A percentile compares a stretch with the other conserved stretches of the same genome.
phyloP scores from a whole-genome alignment of 495 filamentous ascomycete genomes.

The Aspergillus ostianus region DNA sequence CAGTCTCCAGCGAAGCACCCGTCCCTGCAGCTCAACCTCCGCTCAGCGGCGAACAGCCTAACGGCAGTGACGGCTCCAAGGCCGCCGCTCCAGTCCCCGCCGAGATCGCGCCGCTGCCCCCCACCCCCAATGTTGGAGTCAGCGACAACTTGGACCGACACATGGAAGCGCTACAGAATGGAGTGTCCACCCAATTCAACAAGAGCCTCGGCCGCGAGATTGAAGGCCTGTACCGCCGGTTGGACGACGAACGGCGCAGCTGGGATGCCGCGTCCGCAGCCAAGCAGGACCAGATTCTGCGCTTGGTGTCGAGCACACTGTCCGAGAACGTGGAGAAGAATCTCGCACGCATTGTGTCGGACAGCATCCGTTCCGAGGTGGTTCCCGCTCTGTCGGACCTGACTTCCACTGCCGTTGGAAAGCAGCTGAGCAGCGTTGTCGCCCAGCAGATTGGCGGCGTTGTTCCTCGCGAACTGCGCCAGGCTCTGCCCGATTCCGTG shows the following conservation, averaged over 20 bases:
- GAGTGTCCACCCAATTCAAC: conserved; percentile 54
- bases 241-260: conserved; percentile 64
- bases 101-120: background rate
- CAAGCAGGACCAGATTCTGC: conserved; percentile 78
- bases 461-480: conserved; percentile 55
- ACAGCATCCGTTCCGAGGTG: conserved; percentile 63
- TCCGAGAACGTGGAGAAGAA: conserved; percentile 87
- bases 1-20: conserved; percentile 20
- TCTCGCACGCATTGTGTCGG: conserved; percentile 65
- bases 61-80: conserved; percentile 21
- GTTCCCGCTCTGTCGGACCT: conserved; percentile 55
- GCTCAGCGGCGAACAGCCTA: conserved; percentile 14
- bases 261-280: conserved; percentile 63
- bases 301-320: conserved; percentile 81
- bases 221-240: conserved; percentile 55
- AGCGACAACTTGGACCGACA: conserved; percentile 47
- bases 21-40: conserved; percentile 10
- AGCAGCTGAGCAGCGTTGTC: conserved; percentile 56
- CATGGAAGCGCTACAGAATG: conserved; percentile 54
- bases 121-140: conserved; percentile 4
- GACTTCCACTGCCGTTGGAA: conserved; percentile 54
- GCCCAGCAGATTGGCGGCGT: conserved; percentile 46
- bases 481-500: conserved; percentile 54
- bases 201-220: conserved; percentile 57
- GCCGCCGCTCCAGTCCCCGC: conserved; percentile 12